Evolutionary conservation across 176 grass and related monocot species (phyloP).

Genomic region (Lolium multiflorum): DNA sequence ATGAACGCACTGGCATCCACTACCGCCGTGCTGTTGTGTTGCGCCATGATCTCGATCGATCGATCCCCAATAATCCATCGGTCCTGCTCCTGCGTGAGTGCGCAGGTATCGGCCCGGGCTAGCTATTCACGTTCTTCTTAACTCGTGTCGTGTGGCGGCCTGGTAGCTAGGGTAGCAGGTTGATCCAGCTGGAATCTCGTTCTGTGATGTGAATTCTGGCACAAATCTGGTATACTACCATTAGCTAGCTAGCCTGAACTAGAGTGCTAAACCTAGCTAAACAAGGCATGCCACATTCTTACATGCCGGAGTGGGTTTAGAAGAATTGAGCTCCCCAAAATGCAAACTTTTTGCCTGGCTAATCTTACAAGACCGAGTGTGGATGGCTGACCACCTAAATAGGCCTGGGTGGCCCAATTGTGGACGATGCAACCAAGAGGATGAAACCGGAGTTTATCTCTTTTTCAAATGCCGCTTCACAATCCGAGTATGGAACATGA

Average conservation of each 20-base stretch:
- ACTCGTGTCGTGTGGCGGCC: background rate
- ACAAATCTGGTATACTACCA: background rate
- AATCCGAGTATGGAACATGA: too few species aligned
- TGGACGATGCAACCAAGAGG: too few species aligned
- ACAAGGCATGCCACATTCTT: background rate
- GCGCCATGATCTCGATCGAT: conserved; percentile 35
- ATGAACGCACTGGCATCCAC: conserved; percentile 27
- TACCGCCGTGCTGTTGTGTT: background rate
- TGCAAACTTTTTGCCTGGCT: too few species aligned
- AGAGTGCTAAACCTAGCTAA: background rate
- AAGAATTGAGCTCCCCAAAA: too few species aligned
- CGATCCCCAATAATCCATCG: background rate
- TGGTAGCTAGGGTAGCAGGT: background rate
- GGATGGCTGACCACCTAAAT: too few species aligned
- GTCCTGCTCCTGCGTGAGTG: conserved; percentile 9
- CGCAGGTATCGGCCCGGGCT: background rate
- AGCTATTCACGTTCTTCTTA: background rate
- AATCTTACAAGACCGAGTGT: too few species aligned
- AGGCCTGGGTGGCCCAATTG: too few species aligned
- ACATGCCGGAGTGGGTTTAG: too few species aligned
- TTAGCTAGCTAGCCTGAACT: background rate
- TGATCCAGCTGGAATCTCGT: background rate
- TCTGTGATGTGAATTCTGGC: background rate
- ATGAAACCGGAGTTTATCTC: too few species aligned
- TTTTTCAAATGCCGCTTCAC: too few species aligned